phyloP scores from a whole-genome alignment of 768 basidiomycete species.

The Macrolepiota dolichaula region DNA sequence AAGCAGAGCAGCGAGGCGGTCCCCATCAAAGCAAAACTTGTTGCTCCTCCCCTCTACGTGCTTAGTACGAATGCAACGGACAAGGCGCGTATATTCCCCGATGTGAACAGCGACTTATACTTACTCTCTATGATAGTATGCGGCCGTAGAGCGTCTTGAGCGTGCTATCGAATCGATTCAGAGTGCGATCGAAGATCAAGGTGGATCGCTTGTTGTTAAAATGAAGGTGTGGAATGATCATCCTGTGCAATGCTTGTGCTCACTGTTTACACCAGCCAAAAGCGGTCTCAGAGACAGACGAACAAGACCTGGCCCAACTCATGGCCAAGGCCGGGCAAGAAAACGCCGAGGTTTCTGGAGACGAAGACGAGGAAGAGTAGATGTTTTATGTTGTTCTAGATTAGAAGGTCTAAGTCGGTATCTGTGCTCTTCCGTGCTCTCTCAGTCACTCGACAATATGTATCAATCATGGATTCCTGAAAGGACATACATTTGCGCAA shows the following conservation, averaged over 20 bases:
- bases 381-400: neutral
- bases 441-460: neutral
- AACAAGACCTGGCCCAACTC: conserved; percentile 93
- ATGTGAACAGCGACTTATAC: neutral
- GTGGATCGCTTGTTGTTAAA: conserved; percentile 87
- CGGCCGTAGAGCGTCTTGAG: conserved; percentile 90
- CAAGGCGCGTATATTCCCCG: conserved; percentile 58
- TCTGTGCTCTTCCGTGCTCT: neutral
- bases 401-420: neutral
- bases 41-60: conserved; percentile 95
- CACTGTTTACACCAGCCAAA: conserved; percentile 68
- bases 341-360: conserved; percentile 95
- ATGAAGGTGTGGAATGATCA: conserved; percentile 71
- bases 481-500: no score
- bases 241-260: neutral
- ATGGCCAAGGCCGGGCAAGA: conserved; percentile 94
- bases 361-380: conserved; percentile 76
- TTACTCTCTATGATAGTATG: conserved; percentile 44
- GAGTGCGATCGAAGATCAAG: conserved; percentile 74
- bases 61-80: conserved; percentile 95
- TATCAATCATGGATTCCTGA: no score
- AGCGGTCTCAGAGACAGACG: conserved; percentile 96
- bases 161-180: conserved; percentile 92
- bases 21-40: conserved; percentile 95
- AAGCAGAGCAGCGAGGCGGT: conserved; percentile 83